Base-by-base conservation (phyloP, 2,329 filamentous ascomycete species). In the Phoma herbarum region DNA sequence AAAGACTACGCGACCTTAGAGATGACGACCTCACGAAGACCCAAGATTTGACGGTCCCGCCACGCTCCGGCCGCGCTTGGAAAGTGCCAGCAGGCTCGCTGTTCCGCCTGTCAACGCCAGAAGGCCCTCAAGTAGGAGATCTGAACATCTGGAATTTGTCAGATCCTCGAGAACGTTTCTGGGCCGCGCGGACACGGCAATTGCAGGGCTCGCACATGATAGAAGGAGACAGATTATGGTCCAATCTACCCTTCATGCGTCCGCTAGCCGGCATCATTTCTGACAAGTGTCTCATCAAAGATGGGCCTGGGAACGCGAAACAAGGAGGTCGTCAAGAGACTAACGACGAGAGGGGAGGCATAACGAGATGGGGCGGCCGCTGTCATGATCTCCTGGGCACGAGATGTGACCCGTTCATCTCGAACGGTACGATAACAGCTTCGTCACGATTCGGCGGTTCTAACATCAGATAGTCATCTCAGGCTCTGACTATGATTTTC, bases 401-500 rank as follows among this genome's bases (percentile, higher is more conserved):
- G 25, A 82, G 92, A 42, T 96, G 92, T 76, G 92, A 95, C 77
- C 91, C 91, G 1, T 96, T 95, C 73, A 89, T 95, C 72, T 92
- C 91, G 26, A 28, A 9, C 26, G 26, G 16, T n/a, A n/a, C 9
- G 12, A 14, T 33, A 14, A 33, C 14, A 14, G 3, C 31, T 14
- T 33, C 12, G 14, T 14, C 31, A 16, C 9, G 16, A 33, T 4
- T 16, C 12, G 16, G 31, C 74, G 82, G 85, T 35, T 23, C 37
- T 22, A 83, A 95, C 62, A 85, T 96, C 51, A 16, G 16, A 5
- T 33, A 33, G 31, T 33, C 35, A 39, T 39, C 7, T 86, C 84
- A 3, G 87, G 87, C n/a, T 83, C 85, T 48, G 82, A 83, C 29
- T 95, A 92, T 73, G 89, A 95, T 74, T 94, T 86, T 75, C 91